Evolutionary conservation across 768 basidiomycete genomes (phyloP).

Genomic region (Fomitopsis serialis): DNA sequence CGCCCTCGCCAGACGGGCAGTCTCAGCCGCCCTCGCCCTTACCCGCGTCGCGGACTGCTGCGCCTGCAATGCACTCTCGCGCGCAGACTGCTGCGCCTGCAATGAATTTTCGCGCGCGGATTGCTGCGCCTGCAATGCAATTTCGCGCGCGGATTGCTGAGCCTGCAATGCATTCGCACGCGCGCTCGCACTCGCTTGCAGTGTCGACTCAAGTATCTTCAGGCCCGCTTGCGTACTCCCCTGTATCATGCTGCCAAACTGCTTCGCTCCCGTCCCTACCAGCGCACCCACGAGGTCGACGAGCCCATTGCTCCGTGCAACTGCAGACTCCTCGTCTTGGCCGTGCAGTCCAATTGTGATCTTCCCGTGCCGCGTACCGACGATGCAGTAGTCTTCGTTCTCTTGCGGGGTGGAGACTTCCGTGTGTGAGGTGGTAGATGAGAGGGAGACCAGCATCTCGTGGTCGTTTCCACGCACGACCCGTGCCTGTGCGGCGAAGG

Average conservation of each 20-base stretch:
- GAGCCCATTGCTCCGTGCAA: background rate
- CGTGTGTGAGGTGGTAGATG: background rate
- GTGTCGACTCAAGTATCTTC: background rate
- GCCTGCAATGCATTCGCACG: background rate
- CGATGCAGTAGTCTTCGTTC: constrained; percentile 8
- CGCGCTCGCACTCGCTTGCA: background rate
- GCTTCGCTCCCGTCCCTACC: background rate
- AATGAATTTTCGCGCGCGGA: background rate
- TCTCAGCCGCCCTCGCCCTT: too few species aligned
- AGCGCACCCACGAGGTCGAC: background rate
- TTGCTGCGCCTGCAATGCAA: background rate
- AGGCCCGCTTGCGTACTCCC: background rate
- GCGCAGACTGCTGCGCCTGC: background rate
- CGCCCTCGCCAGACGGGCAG: too few species aligned
- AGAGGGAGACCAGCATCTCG: constrained; percentile 11
- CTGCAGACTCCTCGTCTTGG: constrained; percentile 3
- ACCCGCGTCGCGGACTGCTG: too few species aligned
- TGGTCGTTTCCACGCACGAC: constrained; percentile 10
- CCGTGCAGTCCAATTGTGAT: constrained; percentile 16
- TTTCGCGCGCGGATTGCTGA: background rate
- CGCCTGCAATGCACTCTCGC: background rate
- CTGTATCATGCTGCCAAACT: background rate
- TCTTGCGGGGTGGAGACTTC: background rate
- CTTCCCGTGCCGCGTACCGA: constrained; percentile 13
- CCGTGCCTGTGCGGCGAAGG: constrained; percentile 13